phyloP scores from a whole-genome alignment of 202 grass and related monocot species.

The Panicum virgatum region DNA sequence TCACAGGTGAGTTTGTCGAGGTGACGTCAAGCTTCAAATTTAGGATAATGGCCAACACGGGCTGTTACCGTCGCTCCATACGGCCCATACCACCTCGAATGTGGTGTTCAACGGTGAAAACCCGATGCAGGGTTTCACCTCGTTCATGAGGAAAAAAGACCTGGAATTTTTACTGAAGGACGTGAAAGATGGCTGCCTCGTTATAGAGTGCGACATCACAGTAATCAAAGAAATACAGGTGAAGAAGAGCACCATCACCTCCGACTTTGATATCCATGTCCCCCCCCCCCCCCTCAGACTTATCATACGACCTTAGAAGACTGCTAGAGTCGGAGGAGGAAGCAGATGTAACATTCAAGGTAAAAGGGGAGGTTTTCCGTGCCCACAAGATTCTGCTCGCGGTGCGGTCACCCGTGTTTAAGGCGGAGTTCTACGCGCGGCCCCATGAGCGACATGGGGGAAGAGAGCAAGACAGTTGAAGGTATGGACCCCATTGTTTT shows the following conservation, averaged over 20 bases:
- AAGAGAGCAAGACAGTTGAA: not conserved
- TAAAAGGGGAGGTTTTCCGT: not conserved
- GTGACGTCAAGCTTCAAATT: not conserved
- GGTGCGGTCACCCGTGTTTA: not conserved
- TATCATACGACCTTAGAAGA: not conserved
- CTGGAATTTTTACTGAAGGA: not conserved
- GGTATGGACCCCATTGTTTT: not conserved
- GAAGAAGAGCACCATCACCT: not conserved
- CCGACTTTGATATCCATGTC: not conserved
- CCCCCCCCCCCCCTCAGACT: not conserved
- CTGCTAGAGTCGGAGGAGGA: not conserved
- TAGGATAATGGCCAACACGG: not conserved
- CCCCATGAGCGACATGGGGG: not conserved
- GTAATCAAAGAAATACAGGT: not conserved
- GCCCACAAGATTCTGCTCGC: not conserved
- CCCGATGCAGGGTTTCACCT: accelerated
- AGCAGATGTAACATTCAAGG: not conserved
- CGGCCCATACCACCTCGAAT: not conserved
- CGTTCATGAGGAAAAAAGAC: not conserved
- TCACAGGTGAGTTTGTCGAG: not conserved
- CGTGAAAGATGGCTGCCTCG: not conserved
- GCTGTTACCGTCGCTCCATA: no score
- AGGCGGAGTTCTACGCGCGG: not conserved
- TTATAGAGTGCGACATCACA: constrained; percentile 1
- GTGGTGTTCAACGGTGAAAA: not conserved